These are phyloP conservation scores for Sugiyamaella xylanicola DNA, from an alignment of 1,139 yeast species.

Conservation along the genomic window DNA sequence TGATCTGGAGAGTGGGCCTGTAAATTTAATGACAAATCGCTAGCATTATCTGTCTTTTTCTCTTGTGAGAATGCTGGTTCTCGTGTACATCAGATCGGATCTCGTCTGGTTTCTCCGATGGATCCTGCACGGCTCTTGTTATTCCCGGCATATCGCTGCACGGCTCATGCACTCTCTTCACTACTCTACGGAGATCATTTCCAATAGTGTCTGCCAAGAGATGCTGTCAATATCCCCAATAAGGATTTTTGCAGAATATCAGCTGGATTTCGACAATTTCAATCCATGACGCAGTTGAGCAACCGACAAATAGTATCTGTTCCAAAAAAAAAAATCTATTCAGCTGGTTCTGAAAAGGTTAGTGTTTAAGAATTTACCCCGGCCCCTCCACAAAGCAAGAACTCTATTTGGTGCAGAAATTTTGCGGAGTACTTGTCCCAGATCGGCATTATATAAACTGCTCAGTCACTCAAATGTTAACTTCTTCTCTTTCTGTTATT, in stretches of 20 bases:
- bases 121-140: not conserved
- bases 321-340: not conserved
- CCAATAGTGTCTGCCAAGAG: conserved; percentile 9
- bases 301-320: not conserved
- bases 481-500: too few species aligned
- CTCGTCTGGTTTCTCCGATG: not conserved
- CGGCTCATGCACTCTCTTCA: conserved; percentile 6
- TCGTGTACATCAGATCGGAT: too few species aligned
- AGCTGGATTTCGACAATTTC: not conserved
- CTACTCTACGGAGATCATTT: not conserved
- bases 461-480: not conserved
- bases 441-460: conserved; percentile 6
- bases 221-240: conserved; percentile 9
- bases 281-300: conserved; percentile 1
- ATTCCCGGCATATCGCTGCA: not conserved
- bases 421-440: conserved; percentile 13
- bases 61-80: too few species aligned
- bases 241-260: not conserved
- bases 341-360: not conserved
- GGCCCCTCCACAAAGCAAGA: conserved; percentile 1
- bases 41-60: too few species aligned
- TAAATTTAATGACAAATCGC: too few species aligned
- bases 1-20: too few species aligned
- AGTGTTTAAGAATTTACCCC: conserved; percentile 1
- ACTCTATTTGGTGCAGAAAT: conserved; percentile 2